Evolutionary conservation across 768 basidiomycete species (phyloP).

Genomic region (Udeniomyces megalosporus): DNA sequence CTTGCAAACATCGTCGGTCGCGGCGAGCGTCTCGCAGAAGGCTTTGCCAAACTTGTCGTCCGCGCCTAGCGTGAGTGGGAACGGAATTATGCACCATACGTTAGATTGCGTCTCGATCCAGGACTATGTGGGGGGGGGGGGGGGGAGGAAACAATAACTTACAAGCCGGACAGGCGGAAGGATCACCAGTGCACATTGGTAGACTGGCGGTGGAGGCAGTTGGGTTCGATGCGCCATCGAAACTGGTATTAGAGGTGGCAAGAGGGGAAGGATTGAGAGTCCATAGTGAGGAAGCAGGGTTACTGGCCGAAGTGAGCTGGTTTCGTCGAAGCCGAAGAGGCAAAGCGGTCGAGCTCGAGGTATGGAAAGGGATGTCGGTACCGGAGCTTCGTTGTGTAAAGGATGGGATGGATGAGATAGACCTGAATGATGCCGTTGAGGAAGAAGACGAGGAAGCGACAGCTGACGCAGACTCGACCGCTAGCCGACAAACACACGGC

Average conservation of each 20-base stretch:
- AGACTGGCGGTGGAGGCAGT: conserved; percentile 21
- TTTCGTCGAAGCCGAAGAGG: conserved; percentile 22
- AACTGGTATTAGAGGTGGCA: conserved; percentile 15
- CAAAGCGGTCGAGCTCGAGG: conserved; percentile 11
- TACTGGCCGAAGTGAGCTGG: conserved; percentile 45
- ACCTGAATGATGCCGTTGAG: neutral
- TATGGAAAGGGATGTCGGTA: neutral
- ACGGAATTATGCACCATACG: too few relatives aligned
- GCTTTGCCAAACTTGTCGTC: conserved; percentile 75
- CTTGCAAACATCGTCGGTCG: neutral
- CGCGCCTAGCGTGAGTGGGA: too few relatives aligned
- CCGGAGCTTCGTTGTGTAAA: neutral
- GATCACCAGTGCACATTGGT: conserved; percentile 59
- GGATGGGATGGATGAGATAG: neutral
- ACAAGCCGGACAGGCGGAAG: conserved; percentile 68
- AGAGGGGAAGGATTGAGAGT: conserved; percentile 27
- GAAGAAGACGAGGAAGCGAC: neutral
- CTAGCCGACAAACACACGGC: conserved; percentile 61
- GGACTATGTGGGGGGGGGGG: too few relatives aligned
- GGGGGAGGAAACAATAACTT: too few relatives aligned
- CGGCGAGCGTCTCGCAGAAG: conserved; percentile 57
- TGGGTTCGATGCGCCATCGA: neutral
- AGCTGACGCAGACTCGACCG: neutral
- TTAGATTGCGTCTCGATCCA: too few relatives aligned
- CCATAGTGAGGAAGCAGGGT: conserved; percentile 19